Evolutionary conservation across 176 grass and related monocot genomes (phyloP), one percentile per base, ranked within the genome.

Genomic region (Elymus sibiricus): DNA sequence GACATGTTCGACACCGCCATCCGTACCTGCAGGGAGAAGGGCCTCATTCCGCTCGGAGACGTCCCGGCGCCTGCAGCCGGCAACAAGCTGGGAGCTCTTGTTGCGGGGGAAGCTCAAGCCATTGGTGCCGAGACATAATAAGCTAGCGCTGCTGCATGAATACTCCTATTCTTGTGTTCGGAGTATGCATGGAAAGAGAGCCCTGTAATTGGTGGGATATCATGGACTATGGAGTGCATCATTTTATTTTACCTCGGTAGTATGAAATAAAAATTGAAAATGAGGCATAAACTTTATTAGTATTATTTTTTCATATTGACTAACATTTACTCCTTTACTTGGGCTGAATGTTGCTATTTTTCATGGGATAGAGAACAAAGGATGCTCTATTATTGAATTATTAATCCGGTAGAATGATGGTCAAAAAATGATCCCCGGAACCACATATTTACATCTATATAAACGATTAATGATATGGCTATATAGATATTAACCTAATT

Each of bases 1-100:
- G 95, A 98, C 80, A 98, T 98, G 95, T 95, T 87, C 81, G 89
- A 95, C 70, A 70, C 64, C 4, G 95, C 91, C 28, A 73, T 98
- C 67, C 26, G 40, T 39, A 89, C 91, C 11, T 98, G 95, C 91
- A 60, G 91, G 66, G 91, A 98, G 40, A 98, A 89, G 85, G 82
- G 87, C 14, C 86, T 98, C 3, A 82, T 94, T 31, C 92, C 90
- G 1, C 80, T 71, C 9, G 81, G 76, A 27, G 84, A 34, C 16
- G 35, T 66, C 37, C 28, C 37, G 5, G 5, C 26, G 37, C 9
- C 15, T 47, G 56, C 49, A 53, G 49, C 4, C 1, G 21, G 25
- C 3, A 43, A 19, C 43, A 73, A 90, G 58, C 61, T 38, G 7
- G 86, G 43, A 21, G 76, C 21, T 55, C 39, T 63, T 19, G 40